Conservation (phyloP, 2,329 filamentous ascomycete species). For the Fusarium duplospermum region DNA sequence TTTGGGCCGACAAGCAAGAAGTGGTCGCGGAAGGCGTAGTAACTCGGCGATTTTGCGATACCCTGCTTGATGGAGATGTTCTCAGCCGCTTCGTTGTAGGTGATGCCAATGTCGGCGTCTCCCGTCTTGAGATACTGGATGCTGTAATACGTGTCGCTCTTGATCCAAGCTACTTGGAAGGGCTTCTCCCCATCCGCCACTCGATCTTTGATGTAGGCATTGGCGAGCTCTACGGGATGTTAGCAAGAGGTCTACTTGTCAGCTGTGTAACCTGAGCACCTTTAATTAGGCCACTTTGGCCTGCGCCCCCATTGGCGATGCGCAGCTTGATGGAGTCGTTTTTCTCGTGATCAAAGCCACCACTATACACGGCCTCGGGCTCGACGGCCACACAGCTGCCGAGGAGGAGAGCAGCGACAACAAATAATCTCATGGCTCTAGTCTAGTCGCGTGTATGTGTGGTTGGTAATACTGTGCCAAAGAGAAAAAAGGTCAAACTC, state of each 20-base stretch:
- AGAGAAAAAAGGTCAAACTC: neutral
- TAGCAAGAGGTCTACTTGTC: no score
- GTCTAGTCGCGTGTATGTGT: neutral
- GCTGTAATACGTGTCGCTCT: conserved; percentile 58
- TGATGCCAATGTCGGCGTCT: conserved; percentile 58
- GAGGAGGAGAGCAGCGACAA: neutral
- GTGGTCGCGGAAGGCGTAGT: conserved; percentile 60
- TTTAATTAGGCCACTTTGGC: conserved; percentile 51
- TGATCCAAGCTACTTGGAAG: conserved; percentile 59
- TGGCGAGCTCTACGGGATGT: conserved; percentile 42
- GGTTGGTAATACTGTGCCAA: neutral
- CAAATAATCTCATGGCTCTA: neutral
- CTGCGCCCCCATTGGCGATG: conserved; percentile 53
- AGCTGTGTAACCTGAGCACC: no score
- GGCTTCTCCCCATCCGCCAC: conserved; percentile 34
- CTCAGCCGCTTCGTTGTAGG: conserved; percentile 57
- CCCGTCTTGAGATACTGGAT: conserved; percentile 56
- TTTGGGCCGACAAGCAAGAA: conserved; percentile 56
- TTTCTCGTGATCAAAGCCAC: conserved; percentile 17
- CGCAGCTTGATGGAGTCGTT: conserved; percentile 37
- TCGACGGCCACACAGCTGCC: conserved; percentile 12
- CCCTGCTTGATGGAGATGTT: conserved; percentile 55
- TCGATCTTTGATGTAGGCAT: conserved; percentile 42
- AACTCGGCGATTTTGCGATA: conserved; percentile 45
- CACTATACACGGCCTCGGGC: conserved; percentile 38